These are phyloP conservation scores for Sungouiozyma intestinalis DNA, from an alignment of 805 yeast species.

Conservation along the genomic window DNA sequence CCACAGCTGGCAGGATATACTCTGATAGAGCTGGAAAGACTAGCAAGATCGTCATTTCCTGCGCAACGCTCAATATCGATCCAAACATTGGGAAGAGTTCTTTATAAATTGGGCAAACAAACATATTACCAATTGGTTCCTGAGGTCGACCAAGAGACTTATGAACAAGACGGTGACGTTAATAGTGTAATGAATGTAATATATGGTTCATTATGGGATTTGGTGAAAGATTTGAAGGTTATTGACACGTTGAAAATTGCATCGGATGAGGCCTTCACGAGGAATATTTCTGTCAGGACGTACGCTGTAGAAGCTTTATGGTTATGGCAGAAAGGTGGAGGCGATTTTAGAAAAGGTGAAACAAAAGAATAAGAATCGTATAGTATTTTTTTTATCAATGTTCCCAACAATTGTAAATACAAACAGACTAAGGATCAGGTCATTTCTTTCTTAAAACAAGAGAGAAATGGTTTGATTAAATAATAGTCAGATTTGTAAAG, in stretches of 20 bases:
- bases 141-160: slow-evolving; percentile 31
- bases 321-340: slow-evolving; percentile 61
- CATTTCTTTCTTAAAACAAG: slow-evolving; percentile 1
- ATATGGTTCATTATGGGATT: slow-evolving; percentile 53
- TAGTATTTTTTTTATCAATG: too few species aligned
- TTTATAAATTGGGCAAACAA: slow-evolving; percentile 64
- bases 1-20: slow-evolving; percentile 93
- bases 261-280: slow-evolving; percentile 52
- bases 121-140: slow-evolving; percentile 47
- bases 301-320: slow-evolving; percentile 87
- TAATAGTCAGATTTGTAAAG: neutral
- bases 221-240: slow-evolving; percentile 51
- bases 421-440: neutral
- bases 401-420: neutral
- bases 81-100: slow-evolving; percentile 75
- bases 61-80: slow-evolving; percentile 84
- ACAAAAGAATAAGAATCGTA: slow-evolving; percentile 6
- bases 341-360: slow-evolving; percentile 21
- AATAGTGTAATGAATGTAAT: slow-evolving; percentile 28
- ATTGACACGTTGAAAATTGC: slow-evolving; percentile 58
- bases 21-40: slow-evolving; percentile 65
- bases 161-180: slow-evolving; percentile 31
- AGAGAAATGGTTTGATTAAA: neutral
- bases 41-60: slow-evolving; percentile 66
- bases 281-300: slow-evolving; percentile 62